A percentile compares a stretch with the other conserved stretches of the same genome.
These are phyloP conservation scores for Aureobasidium sp. DNA, from an alignment of 2,329 filamentous ascomycete species.

Conservation along the genomic window DNA sequence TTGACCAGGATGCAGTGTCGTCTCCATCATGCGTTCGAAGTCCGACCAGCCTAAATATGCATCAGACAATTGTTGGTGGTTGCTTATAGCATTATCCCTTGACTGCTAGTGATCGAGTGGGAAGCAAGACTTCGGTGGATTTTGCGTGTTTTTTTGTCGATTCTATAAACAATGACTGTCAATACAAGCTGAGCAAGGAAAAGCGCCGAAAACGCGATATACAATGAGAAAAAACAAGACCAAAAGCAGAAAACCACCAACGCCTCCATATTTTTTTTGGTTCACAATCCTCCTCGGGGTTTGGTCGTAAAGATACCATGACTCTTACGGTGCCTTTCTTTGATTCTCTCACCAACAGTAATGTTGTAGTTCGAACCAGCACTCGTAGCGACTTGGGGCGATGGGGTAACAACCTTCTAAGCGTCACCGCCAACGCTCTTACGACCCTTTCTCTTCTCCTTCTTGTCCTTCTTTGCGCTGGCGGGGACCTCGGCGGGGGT, in stretches of 20 bases:
- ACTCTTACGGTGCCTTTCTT: background rate
- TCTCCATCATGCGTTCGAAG: background rate
- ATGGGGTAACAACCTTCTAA: background rate
- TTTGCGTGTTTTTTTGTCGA: background rate
- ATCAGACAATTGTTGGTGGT: no score
- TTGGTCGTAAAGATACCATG: background rate
- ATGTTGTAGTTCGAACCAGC: background rate
- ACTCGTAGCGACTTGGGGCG: background rate
- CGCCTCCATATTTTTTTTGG: background rate
- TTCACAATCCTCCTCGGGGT: background rate
- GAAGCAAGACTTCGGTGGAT: background rate
- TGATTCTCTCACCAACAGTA: background rate
- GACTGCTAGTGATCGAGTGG: background rate
- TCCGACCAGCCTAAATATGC: no score
- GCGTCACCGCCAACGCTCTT: slow-evolving; percentile 24
- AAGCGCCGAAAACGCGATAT: background rate
- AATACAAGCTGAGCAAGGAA: background rate
- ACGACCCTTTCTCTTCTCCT: slow-evolving; percentile 29
- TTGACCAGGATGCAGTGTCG: background rate
- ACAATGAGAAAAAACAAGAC: background rate
- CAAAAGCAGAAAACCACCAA: background rate
- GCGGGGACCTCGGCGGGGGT: slow-evolving; percentile 15
- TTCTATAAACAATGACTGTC: background rate
- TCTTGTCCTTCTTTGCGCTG: slow-evolving; percentile 21
- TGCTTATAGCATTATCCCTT: background rate